phyloP scores from a whole-genome alignment of 2,329 filamentous ascomycete species.

The Xylariaceae sp. region DNA sequence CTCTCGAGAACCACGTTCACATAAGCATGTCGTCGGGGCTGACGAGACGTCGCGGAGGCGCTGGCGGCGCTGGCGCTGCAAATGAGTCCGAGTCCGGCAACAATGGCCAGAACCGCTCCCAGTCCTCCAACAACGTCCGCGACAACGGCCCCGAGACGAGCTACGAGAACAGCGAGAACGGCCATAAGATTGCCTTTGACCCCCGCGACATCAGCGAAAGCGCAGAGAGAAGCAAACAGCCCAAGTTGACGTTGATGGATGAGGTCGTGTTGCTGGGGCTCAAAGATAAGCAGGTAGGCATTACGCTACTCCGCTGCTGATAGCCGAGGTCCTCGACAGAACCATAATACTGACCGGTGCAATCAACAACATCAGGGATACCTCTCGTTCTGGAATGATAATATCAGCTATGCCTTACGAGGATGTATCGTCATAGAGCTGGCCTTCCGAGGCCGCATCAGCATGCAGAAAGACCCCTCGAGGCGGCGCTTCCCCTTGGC shows the following conservation, averaged over 20 bases:
- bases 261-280: conserved; percentile 91
- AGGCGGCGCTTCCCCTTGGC: conserved; percentile 88
- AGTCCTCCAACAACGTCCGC: conserved; percentile 50
- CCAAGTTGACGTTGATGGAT: conserved; percentile 98
- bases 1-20: neutral
- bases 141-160: conserved; percentile 68
- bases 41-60: conserved; percentile 46
- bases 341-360: conserved; percentile 16
- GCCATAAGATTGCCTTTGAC: conserved; percentile 98
- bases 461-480: conserved; percentile 96
- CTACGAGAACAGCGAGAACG: conserved; percentile 89
- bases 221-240: conserved; percentile 93
- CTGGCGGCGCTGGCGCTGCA: conserved; percentile 51
- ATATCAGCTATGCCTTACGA: conserved; percentile 95
- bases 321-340: neutral
- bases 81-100: conserved; percentile 55
- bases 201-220: conserved; percentile 96
- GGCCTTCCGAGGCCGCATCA: conserved; percentile 90
- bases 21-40: conserved; percentile 40
- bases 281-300: conserved; percentile 94
- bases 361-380: conserved; percentile 64
- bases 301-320: conserved; percentile 23
- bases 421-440: conserved; percentile 98
- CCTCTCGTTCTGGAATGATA: conserved; percentile 99
- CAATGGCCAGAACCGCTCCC: conserved; percentile 53